Percentiles rank a stretch among this genome's conserved stretches.
These are phyloP conservation scores for Phytophthora ohioensis DNA, from an alignment of 352 stramenopile species.

Conservation along the genomic window DNA sequence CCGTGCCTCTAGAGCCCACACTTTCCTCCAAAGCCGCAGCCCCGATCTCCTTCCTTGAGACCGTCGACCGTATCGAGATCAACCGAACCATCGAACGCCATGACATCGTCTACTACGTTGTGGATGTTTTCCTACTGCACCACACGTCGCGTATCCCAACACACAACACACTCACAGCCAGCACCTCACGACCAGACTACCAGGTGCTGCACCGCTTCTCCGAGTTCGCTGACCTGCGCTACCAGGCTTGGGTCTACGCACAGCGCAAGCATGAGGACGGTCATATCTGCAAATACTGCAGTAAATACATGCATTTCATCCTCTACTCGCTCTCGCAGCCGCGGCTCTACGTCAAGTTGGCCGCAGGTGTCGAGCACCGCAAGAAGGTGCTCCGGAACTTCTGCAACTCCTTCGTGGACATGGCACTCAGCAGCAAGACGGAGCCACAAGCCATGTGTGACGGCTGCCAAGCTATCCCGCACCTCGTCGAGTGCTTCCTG, in stretches of 20 bases:
- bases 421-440: slow-evolving; percentile 48
- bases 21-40: slow-evolving; percentile 35
- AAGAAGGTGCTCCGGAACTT: slow-evolving; percentile 55
- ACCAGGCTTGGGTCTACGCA: slow-evolving; percentile 50
- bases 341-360: slow-evolving; percentile 48
- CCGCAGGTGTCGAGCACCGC: slow-evolving; percentile 36
- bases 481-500: slow-evolving; percentile 54
- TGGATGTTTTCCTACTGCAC: slow-evolving; percentile 69
- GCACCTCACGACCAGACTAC: slow-evolving; percentile 45
- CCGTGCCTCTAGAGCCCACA: slow-evolving; percentile 63
- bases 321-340: slow-evolving; percentile 55
- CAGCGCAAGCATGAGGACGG: slow-evolving; percentile 48
- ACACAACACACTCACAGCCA: slow-evolving; percentile 44
- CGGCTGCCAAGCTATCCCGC: slow-evolving; percentile 48
- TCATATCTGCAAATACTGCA: slow-evolving; percentile 55
- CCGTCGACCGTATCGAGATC: slow-evolving; percentile 60
- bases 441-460: slow-evolving; percentile 41
- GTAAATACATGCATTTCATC: slow-evolving; percentile 64
- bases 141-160: slow-evolving; percentile 65
- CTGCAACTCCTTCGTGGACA: slow-evolving; percentile 51
- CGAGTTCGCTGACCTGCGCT: slow-evolving; percentile 54
- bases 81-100: slow-evolving; percentile 41
- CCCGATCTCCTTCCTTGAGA: slow-evolving; percentile 48
- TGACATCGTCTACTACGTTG: slow-evolving; percentile 54
- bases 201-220: slow-evolving; percentile 56